Base-by-base conservation (phyloP, 2,329 filamentous ascomycete genomes). In the Penicillium capsulatum region DNA sequence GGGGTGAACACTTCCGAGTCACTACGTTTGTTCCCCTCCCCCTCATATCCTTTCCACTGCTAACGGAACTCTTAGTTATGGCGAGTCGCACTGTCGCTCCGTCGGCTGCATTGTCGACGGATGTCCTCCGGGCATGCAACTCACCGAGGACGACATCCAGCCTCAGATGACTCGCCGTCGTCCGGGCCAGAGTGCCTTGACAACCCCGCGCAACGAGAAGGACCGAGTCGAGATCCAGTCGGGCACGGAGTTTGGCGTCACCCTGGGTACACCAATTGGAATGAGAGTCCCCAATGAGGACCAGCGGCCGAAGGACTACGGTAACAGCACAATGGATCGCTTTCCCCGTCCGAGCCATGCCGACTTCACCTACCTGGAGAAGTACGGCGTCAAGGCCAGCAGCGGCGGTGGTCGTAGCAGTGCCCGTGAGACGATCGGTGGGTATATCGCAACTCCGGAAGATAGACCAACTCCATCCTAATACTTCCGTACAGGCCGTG, bases 81-180 rank as follows among this genome's bases (percentile, higher is more conserved):
- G 85, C 64, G 85, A 90, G 68, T 94, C 86, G 41, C 91, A 96
- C 71, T 94, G 91, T 73, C 84, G 83, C 59, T 91, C 85, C 20
- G 89, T 97, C 58, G 90, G 89, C 61, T 94, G 87, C 72, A 96
- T 97, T 59, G 83, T 97, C 68, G 91, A 97, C 64, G 89, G 89
- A 56, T 86, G 81, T 60, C 92, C 91, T 24, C 90, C 92, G 10
- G 86, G 87, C 57, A 83, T 97, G 75, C 73, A 82, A 57, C 80
- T 97, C 65, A 84, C 80, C 47, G 90, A 95, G 68, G 75, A 73
- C 38, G 87, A 94, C 61, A 94, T 97, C 62, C 91, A 98, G 70
- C 89, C 89, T 34, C 89, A 96, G 70, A 86, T 97, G 79, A 94
- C 84, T 48, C 83, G 91, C 50, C 80, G 91, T 45, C 79, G 91